Conservation (phyloP, 495 filamentous ascomycete genomes). For the Melanomma pulvis-pyrius region DNA sequence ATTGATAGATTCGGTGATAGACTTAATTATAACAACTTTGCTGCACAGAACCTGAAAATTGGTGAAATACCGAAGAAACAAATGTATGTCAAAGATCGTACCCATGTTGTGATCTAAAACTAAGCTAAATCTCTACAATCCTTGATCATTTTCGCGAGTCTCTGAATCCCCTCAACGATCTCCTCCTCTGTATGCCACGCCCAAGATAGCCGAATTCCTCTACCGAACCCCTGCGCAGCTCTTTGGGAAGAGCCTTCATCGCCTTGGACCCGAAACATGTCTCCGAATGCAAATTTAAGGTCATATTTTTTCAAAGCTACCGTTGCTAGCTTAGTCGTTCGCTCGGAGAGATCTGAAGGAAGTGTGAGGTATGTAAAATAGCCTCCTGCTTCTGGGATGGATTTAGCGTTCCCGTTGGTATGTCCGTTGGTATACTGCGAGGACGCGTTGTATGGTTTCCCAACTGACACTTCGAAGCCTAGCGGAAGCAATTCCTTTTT, state of each 20-base stretch:
- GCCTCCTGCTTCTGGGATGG: slow-evolving; percentile 6
- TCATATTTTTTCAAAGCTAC: slow-evolving; percentile 1
- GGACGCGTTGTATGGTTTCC: slow-evolving; percentile 3
- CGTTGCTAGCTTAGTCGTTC: not conserved
- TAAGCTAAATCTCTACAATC: not conserved
- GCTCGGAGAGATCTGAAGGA: not conserved
- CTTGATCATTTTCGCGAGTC: slow-evolving; percentile 8
- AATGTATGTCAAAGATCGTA: not conserved
- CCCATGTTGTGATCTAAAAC: not conserved
- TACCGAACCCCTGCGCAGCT: slow-evolving; percentile 7
- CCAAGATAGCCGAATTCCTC: slow-evolving; percentile 6
- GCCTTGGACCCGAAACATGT: slow-evolving; percentile 15
- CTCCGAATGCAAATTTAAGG: slow-evolving; percentile 17
- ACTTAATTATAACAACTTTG: not conserved
- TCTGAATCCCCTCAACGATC: slow-evolving; percentile 5
- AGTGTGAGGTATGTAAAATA: slow-evolving; percentile 13
- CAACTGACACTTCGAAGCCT: slow-evolving; percentile 5
- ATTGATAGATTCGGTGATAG: no score
- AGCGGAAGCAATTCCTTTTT: not conserved
- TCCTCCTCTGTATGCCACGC: slow-evolving; percentile 10
- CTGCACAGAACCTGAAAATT: no score
- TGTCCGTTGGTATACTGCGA: not conserved
- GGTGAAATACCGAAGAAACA: not conserved
- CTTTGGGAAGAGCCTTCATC: not conserved
- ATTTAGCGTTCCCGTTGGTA: not conserved